Percentiles rank a stretch among this genome's conserved stretches.
Evolutionary conservation across 495 filamentous ascomycete species (phyloP).

Genomic region (Penicillium canescens): DNA sequence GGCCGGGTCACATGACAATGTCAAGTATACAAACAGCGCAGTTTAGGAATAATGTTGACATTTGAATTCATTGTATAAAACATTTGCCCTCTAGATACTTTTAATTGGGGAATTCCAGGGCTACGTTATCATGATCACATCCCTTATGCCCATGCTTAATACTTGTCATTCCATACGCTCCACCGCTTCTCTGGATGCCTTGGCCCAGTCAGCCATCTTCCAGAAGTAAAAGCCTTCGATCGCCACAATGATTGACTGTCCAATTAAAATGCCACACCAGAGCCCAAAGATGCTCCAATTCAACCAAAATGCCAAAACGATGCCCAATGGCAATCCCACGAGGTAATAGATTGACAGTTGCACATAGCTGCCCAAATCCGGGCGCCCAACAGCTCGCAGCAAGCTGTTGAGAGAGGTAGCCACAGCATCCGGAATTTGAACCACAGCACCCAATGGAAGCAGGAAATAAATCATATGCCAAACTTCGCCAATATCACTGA

Average conservation of each 20-base stretch:
- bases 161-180: background rate
- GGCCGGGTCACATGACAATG: constrained; percentile 25
- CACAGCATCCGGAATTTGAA: constrained; percentile 29
- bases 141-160: background rate
- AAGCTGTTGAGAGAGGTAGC: constrained; percentile 23
- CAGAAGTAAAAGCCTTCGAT: constrained; percentile 12
- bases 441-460: constrained; percentile 27
- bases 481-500: constrained; percentile 37
- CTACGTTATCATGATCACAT: too few species aligned
- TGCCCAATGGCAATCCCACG: constrained; percentile 20
- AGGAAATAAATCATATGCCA: constrained; percentile 23
- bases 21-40: background rate
- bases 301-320: constrained; percentile 18
- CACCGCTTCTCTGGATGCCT: constrained; percentile 6
- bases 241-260: constrained; percentile 4
- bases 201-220: constrained; percentile 16
- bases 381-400: constrained; percentile 21
- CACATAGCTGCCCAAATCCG: constrained; percentile 10
- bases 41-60: too few species aligned
- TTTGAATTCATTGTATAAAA: too few species aligned
- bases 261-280: constrained; percentile 23
- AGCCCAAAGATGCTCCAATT: constrained; percentile 23
- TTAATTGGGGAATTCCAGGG: too few species aligned
- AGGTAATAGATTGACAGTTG: constrained; percentile 13
- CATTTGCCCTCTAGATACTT: too few species aligned